Evolutionary conservation across 2,329 filamentous ascomycete genomes (phyloP).

Genomic region (Claviceps sp.): DNA sequence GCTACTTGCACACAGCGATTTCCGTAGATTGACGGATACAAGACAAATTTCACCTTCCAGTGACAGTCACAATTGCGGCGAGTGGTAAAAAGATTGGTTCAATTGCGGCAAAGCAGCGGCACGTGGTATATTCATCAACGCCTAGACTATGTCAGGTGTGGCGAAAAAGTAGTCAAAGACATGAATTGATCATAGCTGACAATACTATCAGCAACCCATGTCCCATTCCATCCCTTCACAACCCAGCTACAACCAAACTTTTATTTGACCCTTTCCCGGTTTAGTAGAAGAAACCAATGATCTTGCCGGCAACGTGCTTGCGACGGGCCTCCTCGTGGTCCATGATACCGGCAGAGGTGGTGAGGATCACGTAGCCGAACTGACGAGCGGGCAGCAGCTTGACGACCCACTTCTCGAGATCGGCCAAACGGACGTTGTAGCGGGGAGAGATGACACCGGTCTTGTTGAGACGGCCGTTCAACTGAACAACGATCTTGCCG

Average conservation of each 20-base stretch:
- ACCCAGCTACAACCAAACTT: constrained; percentile 24
- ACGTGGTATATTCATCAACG: constrained; percentile 12
- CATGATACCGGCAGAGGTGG: constrained; percentile 99
- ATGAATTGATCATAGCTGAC: no score
- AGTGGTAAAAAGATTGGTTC: not conserved
- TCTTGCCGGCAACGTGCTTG: constrained; percentile 99
- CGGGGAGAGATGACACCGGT: constrained; percentile 97
- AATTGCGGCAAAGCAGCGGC: constrained; percentile 21
- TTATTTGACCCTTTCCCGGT: constrained; percentile 12
- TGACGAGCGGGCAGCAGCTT: constrained; percentile 98
- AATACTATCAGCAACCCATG: constrained; percentile 17
- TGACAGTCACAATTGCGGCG: not conserved
- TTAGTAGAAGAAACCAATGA: constrained; percentile 99
- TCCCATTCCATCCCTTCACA: constrained; percentile 12
- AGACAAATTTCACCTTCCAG: no score
- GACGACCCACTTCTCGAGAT: constrained; percentile 99
- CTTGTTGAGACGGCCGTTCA: constrained; percentile 98
- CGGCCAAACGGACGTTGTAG: constrained; percentile 96
- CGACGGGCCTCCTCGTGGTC: constrained; percentile 98
- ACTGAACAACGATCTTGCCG: constrained; percentile 99
- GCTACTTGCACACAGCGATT: no score
- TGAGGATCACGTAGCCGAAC: constrained; percentile 98
- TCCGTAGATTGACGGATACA: no score
- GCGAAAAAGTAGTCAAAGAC: no score
- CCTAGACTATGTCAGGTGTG: constrained; percentile 15